Percentiles rank a stretch among this genome's conserved stretches.
These are phyloP conservation scores for Scalesia atractyloides DNA, from an alignment of 129 eudicot species.

Conservation along the genomic window DNA sequence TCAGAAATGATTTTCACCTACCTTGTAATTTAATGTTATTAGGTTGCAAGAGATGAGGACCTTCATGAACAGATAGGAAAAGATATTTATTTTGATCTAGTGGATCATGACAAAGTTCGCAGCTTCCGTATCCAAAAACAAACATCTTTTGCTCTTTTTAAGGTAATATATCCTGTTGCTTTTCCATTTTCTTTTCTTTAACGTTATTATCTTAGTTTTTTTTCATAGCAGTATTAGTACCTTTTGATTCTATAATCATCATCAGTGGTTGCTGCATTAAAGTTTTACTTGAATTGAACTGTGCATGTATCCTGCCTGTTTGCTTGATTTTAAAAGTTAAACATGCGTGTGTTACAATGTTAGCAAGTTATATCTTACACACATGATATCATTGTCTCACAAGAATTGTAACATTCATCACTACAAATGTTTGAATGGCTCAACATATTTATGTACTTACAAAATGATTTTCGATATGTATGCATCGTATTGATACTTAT, in stretches of 20 bases:
- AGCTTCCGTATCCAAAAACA: constrained; percentile 83
- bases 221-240: not conserved
- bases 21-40: constrained; percentile 14
- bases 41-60: constrained; percentile 80
- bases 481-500: constrained; percentile 1
- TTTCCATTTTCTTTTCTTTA: not conserved
- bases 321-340: not conserved
- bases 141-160: constrained; percentile 59
- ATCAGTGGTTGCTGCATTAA: constrained; percentile 7
- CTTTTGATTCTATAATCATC: constrained; percentile 10
- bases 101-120: constrained; percentile 90
- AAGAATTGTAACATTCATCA: not conserved
- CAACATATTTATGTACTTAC: not conserved
- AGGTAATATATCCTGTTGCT: constrained; percentile 45
- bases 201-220: constrained; percentile 2
- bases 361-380: not conserved
- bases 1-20: constrained; percentile 13
- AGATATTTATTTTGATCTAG: constrained; percentile 84
- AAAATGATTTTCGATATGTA: not conserved
- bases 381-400: not conserved
- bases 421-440: not conserved
- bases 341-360: not conserved
- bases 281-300: not conserved
- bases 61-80: constrained; percentile 76
- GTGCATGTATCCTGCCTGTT: constrained; percentile 6